Conservation (phyloP, 2,329 filamentous ascomycete species). For the Zasmidium cellare region DNA sequence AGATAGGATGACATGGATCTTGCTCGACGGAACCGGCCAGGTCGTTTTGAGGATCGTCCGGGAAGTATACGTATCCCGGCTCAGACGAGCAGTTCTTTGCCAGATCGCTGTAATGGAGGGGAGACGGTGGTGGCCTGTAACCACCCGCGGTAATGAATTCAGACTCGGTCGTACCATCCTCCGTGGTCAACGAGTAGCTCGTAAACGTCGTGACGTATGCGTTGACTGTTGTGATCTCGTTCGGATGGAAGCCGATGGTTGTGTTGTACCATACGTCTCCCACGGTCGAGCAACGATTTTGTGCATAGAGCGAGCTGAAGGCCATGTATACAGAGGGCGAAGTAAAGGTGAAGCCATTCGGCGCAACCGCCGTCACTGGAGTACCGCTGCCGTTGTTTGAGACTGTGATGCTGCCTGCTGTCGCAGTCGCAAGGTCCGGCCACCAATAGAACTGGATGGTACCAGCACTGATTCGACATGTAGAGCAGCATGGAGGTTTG, state of each 20-base stretch:
- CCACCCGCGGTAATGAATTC: not conserved
- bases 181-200: slow-evolving; percentile 1
- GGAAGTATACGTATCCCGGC: slow-evolving; percentile 12
- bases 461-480: slow-evolving; percentile 10
- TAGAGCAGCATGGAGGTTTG: slow-evolving; percentile 12
- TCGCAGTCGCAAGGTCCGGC: slow-evolving; percentile 10
- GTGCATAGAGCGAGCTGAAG: slow-evolving; percentile 10
- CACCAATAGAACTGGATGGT: slow-evolving; percentile 16
- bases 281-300: slow-evolving; percentile 12
- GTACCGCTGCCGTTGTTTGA: not conserved
- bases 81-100: slow-evolving; percentile 13
- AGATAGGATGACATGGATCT: slow-evolving; percentile 13
- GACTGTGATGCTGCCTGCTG: not conserved
- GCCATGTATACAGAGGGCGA: slow-evolving; percentile 15
- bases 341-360: slow-evolving; percentile 12
- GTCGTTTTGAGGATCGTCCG: slow-evolving; percentile 13
- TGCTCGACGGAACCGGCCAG: slow-evolving; percentile 1
- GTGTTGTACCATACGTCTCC: slow-evolving; percentile 11
- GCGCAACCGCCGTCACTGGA: slow-evolving; percentile 1
- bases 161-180: not conserved
- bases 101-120: slow-evolving; percentile 7
- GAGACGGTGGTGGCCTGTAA: slow-evolving; percentile 7
- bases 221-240: slow-evolving; percentile 12
- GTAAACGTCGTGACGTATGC: slow-evolving; percentile 4
- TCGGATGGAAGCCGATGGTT: slow-evolving; percentile 12